phyloP scores from a whole-genome alignment of 164 flowering plant genomes.

The Umbellularia californica region DNA sequence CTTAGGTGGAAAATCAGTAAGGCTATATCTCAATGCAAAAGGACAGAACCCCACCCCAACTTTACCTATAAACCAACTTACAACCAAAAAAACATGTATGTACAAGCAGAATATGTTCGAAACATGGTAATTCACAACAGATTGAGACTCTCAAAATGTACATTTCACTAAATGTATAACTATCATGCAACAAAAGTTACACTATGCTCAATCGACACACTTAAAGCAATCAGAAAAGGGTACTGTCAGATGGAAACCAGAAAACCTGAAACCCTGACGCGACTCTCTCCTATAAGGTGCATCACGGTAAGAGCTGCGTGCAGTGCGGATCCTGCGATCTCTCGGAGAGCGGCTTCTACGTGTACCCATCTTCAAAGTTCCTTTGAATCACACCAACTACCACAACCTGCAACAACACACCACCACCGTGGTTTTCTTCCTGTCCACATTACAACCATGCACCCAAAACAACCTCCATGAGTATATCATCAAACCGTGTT shows the following conservation, averaged over 20 bases:
- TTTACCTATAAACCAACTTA: not conserved
- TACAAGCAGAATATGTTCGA: not conserved
- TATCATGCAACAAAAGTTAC: not conserved
- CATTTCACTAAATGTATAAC: not conserved
- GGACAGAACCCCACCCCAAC: not conserved
- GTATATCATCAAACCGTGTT: constrained; percentile 24
- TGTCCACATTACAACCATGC: constrained; percentile 52
- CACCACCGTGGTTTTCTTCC: constrained; percentile 39
- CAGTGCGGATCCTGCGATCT: constrained; percentile 42
- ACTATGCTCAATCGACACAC: not conserved
- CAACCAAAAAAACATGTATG: not conserved
- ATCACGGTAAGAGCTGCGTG: constrained; percentile 39
- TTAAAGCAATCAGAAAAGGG: not conserved
- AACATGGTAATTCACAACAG: not conserved
- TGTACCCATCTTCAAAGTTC: constrained; percentile 38
- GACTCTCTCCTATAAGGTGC: constrained; percentile 48
- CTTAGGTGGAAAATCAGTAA: not conserved
- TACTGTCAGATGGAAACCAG: constrained; percentile 19
- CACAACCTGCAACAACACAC: constrained; percentile 29
- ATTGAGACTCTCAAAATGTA: not conserved
- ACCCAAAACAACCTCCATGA: constrained; percentile 40
- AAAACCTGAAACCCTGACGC: constrained; percentile 46
- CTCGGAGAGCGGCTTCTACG: constrained; percentile 44
- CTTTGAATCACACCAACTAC: constrained; percentile 22
- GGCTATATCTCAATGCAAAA: not conserved